Evolutionary conservation across 768 basidiomycete genomes (phyloP).

Genomic region (Russula olivacea): DNA sequence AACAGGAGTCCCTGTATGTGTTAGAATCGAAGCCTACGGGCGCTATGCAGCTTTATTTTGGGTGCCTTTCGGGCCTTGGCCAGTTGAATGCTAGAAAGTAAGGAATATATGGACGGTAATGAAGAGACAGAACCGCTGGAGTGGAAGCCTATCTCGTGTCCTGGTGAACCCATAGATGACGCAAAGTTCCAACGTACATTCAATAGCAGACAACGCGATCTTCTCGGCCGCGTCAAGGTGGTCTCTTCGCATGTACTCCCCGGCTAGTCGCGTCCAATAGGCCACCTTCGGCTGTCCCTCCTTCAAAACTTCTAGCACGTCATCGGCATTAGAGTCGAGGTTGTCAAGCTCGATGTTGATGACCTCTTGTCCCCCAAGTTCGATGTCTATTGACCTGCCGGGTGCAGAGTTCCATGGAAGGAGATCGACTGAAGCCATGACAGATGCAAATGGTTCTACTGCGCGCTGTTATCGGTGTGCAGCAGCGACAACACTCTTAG

Average conservation of each 20-base stretch:
- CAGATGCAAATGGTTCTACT: not conserved
- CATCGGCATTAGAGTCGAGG: slow-evolving; percentile 72
- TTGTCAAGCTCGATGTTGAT: slow-evolving; percentile 86
- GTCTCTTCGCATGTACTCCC: slow-evolving; percentile 82
- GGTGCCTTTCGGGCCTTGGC: slow-evolving; percentile 78
- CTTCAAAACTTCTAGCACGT: slow-evolving; percentile 64
- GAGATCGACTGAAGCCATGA: slow-evolving; percentile 14
- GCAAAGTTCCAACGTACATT: slow-evolving; percentile 43
- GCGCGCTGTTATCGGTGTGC: not conserved
- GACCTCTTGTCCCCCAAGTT: slow-evolving; percentile 76
- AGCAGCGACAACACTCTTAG: not conserved
- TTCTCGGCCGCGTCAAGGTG: slow-evolving; percentile 70
- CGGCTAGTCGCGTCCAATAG: slow-evolving; percentile 79
- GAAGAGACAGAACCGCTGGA: slow-evolving; percentile 44
- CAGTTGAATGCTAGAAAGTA: slow-evolving; percentile 83
- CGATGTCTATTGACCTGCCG: slow-evolving; percentile 56
- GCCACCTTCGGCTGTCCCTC: slow-evolving; percentile 66
- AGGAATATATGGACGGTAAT: slow-evolving; percentile 67
- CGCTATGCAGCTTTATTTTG: slow-evolving; percentile 63
- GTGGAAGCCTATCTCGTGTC: slow-evolving; percentile 41
- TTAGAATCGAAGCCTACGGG: slow-evolving; percentile 49
- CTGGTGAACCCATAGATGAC: slow-evolving; percentile 21
- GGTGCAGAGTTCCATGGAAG: slow-evolving; percentile 25
- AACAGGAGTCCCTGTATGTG: not conserved
- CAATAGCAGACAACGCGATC: slow-evolving; percentile 60